phyloP scores from a whole-genome alignment of 2,329 filamentous ascomycete genomes.

The Xylariaceae sp. region DNA sequence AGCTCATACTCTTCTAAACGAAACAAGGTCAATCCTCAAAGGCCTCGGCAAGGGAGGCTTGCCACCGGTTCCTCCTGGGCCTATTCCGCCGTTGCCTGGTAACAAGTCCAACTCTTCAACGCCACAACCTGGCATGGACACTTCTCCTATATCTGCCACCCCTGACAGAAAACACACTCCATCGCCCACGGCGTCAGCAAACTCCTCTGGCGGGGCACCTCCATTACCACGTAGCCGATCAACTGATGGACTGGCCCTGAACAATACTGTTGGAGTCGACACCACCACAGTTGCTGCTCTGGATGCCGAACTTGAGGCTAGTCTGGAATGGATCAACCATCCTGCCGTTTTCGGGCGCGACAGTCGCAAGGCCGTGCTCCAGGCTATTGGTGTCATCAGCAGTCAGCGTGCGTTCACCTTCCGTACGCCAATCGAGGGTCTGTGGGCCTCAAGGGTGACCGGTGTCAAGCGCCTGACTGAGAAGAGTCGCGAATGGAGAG shows the following conservation, averaged over 20 bases:
- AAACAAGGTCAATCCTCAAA: slow-evolving; percentile 93
- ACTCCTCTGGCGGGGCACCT: slow-evolving; percentile 39
- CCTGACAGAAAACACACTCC: slow-evolving; percentile 56
- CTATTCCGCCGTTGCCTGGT: slow-evolving; percentile 27
- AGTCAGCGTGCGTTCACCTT: slow-evolving; percentile 93
- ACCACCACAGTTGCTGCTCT: slow-evolving; percentile 76
- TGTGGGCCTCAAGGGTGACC: slow-evolving; percentile 81
- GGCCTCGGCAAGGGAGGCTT: slow-evolving; percentile 92
- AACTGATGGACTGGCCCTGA: slow-evolving; percentile 55
- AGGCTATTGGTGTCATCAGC: slow-evolving; percentile 94
- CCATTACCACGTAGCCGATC: slow-evolving; percentile 51
- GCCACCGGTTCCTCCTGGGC: slow-evolving; percentile 62
- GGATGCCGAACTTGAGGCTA: slow-evolving; percentile 85
- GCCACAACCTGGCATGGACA: slow-evolving; percentile 45
- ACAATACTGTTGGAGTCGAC: slow-evolving; percentile 72
- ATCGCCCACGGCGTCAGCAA: slow-evolving; percentile 51
- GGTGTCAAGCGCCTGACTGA: slow-evolving; percentile 82
- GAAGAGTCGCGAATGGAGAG: slow-evolving; percentile 86
- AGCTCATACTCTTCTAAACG: slow-evolving; percentile 85
- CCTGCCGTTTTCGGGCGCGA: slow-evolving; percentile 93
- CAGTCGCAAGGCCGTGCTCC: slow-evolving; percentile 90
- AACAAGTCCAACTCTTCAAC: slow-evolving; percentile 47
- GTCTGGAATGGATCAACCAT: slow-evolving; percentile 96
- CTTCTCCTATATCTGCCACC: slow-evolving; percentile 44
- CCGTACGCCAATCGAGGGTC: slow-evolving; percentile 80